Evolutionary conservation across 495 filamentous ascomycete genomes (phyloP).

Genomic region (Elasticomyces elasticus): DNA sequence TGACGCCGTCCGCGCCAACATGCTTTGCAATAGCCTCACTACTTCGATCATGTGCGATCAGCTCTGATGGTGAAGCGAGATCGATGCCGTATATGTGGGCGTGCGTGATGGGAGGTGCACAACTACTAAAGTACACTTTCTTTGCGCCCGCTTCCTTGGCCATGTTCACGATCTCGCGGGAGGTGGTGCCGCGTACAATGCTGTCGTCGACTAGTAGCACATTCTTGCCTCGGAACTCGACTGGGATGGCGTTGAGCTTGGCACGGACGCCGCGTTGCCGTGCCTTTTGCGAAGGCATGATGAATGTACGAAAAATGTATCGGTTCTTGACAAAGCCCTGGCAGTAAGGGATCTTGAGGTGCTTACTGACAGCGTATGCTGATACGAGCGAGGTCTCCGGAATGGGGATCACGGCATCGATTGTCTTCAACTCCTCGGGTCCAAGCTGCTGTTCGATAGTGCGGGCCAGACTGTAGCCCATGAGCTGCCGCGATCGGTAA

Average conservation of each 20-base stretch:
- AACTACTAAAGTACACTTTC: slow-evolving; percentile 83
- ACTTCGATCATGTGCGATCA: slow-evolving; percentile 73
- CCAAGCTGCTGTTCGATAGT: slow-evolving; percentile 66
- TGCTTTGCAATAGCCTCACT: slow-evolving; percentile 58
- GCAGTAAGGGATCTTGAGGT: slow-evolving; percentile 68
- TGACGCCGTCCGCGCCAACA: slow-evolving; percentile 85
- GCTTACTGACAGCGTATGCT: slow-evolving; percentile 67
- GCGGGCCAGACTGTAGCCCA: slow-evolving; percentile 80
- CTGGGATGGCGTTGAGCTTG: slow-evolving; percentile 74
- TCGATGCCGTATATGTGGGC: slow-evolving; percentile 84
- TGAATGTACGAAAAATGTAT: slow-evolving; percentile 93
- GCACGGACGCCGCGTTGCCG: slow-evolving; percentile 69
- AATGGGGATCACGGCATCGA: slow-evolving; percentile 86
- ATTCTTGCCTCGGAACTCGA: slow-evolving; percentile 75
- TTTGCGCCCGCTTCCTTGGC: slow-evolving; percentile 81
- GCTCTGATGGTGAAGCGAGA: slow-evolving; percentile 68
- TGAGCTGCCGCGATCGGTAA: slow-evolving; percentile 77
- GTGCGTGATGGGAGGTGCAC: slow-evolving; percentile 76
- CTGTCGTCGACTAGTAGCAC: slow-evolving; percentile 87
- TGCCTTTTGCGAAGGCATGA: slow-evolving; percentile 80
- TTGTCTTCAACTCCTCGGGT: slow-evolving; percentile 64
- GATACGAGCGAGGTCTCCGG: slow-evolving; percentile 81
- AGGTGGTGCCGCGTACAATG: slow-evolving; percentile 88
- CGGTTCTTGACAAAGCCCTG: slow-evolving; percentile 91
- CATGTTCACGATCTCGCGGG: slow-evolving; percentile 86